These are phyloP conservation scores for Backusella sp. DNA, from an alignment of 192 early-diverging fungal species.

Conservation along the genomic window DNA sequence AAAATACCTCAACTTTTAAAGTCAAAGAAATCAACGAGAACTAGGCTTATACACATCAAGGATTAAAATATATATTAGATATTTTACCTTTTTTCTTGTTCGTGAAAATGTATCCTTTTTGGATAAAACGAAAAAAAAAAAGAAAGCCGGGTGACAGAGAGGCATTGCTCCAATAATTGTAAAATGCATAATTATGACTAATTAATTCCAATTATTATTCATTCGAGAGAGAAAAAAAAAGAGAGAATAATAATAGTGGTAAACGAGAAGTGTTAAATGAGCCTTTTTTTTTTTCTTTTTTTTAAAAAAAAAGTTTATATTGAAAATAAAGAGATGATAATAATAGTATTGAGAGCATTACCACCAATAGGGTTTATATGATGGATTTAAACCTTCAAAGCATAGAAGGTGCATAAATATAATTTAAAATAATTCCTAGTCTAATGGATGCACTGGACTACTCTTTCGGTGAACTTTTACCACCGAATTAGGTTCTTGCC, in stretches of 20 bases:
- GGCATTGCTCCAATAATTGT: background rate
- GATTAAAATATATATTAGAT: background rate
- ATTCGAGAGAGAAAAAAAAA: background rate
- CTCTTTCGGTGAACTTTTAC: background rate
- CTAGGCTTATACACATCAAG: background rate
- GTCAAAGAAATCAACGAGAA: background rate
- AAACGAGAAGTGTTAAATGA: background rate
- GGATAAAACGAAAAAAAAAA: background rate
- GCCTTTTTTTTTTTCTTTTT: background rate
- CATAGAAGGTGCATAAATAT: background rate
- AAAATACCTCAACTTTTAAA: background rate
- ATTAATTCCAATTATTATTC: background rate
- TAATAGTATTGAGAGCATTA: background rate
- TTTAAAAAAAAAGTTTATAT: background rate
- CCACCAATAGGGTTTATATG: background rate
- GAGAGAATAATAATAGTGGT: background rate
- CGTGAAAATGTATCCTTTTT: no score
- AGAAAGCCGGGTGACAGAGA: background rate
- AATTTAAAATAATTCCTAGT: background rate
- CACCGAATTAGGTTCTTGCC: background rate
- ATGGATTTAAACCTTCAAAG: background rate
- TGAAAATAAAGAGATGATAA: background rate
- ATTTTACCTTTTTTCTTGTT: background rate
- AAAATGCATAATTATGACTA: background rate
- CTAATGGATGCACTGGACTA: background rate